A percentile compares a stretch with the other conserved stretches of the same genome.
Evolutionary conservation across 2,329 filamentous ascomycete species (phyloP).

Genomic region (Exophiala calicioides): DNA sequence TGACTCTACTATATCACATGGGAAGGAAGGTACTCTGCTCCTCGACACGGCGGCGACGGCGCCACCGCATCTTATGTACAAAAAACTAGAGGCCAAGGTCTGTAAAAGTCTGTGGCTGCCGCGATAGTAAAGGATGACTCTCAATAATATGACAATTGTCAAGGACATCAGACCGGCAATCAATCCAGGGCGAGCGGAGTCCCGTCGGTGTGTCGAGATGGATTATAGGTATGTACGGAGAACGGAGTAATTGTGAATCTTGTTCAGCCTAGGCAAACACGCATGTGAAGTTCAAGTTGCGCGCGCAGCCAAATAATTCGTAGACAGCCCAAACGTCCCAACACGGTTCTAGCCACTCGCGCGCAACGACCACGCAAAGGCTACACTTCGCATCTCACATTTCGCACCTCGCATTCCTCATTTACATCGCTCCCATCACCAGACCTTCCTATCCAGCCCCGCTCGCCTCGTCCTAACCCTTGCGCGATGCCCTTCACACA

Average conservation of each 20-base stretch:
- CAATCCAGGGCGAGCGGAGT: no score
- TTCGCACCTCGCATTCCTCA: no score
- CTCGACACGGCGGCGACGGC: slow-evolving; percentile 15
- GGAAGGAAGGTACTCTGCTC: slow-evolving; percentile 13
- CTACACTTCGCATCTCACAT: no score
- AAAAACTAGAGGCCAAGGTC: slow-evolving; percentile 1
- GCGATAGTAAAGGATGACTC: neutral
- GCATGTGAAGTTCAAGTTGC: no score
- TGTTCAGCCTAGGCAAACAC: no score
- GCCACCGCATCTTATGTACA: slow-evolving; percentile 14
- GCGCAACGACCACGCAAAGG: neutral
- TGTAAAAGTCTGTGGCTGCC: slow-evolving; percentile 15
- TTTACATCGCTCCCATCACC: neutral
- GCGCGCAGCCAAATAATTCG: no score
- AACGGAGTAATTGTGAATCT: neutral
- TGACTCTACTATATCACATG: neutral
- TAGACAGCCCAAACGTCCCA: no score
- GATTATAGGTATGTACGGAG: no score
- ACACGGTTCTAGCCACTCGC: no score
- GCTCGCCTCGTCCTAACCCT: neutral
- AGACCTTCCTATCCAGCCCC: neutral
- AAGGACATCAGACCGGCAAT: no score
- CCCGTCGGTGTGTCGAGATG: no score
- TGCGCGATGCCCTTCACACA: slow-evolving; percentile 16
- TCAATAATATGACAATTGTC: slow-evolving; percentile 1